Evolutionary conservation across 805 yeast genomes (phyloP), one percentile per base, ranked within the genome.

Genomic region (Hanseniaspora occidentalis): DNA sequence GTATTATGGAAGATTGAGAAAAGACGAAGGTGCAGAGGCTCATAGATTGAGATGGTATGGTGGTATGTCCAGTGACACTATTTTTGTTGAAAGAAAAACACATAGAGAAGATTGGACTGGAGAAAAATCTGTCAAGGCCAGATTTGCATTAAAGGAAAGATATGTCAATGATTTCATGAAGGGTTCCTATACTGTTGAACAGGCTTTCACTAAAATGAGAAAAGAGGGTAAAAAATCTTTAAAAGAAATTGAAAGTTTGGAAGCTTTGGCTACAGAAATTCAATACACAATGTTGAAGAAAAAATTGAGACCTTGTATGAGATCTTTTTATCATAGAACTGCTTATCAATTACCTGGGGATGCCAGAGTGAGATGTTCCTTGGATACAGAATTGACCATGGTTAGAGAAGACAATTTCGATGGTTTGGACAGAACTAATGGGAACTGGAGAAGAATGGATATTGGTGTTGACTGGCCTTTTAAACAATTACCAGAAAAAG

Each of bases 31-130:
- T 60, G 98, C 98, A 4, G 98, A 92, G 64, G 97, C 97, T 18
- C 86, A 89, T 48, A 79, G 99, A 65, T 70, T 92, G 57, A 79
- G 98, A 67, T 92, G 99, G 99, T 92, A 92, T 60, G 98, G 99
- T 57, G 96, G 96, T 42, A 92, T 92, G 98, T 70, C 73, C 41
- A 72, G 88, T 2, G 96, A 89, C 50, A 84, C 83, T 33, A 84
- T 89, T 42, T 92, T 92, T 48, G 95, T 89, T 37, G 99, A 92
- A 65, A 76, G 98, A 62, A 92, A 92, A 62, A 92, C 99, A 5
- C 98, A 92, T 58, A 75, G 98, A 62, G 98, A 92, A 62, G 99
- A 92, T 67, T 89, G 98, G 98, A 92, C 99, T 2, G 99, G 99
- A 51, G 98, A 92, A 61, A 89, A 89, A 64, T 84, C 96, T n/a